Conservation (phyloP, 306 rosid species). For the Geum urbanum region DNA sequence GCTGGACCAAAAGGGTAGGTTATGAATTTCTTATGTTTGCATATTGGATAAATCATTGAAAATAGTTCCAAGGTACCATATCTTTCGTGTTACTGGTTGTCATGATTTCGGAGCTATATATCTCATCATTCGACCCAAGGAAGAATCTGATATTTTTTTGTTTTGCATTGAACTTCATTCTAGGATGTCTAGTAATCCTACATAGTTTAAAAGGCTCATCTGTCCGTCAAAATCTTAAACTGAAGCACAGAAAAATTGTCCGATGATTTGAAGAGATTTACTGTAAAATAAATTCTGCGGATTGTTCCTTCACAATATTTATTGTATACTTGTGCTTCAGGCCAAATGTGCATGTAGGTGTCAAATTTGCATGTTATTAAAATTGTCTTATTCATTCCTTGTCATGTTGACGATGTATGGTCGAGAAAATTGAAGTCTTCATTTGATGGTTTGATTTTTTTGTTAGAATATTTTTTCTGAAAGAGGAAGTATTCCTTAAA, state of each 20-base stretch:
- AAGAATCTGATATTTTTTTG: no score
- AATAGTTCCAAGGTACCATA: neutral
- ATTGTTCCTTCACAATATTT: neutral
- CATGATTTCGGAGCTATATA: neutral
- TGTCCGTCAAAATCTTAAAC: no score
- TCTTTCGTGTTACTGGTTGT: neutral
- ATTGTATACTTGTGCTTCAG: neutral
- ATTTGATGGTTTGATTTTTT: no score
- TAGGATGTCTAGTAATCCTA: no score
- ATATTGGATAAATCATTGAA: conserved; percentile 7
- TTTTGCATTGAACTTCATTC: no score
- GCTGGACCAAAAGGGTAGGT: conserved; percentile 92
- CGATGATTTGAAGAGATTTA: no score
- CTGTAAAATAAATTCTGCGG: no score
- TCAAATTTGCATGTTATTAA: conserved; percentile 1
- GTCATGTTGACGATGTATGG: neutral
- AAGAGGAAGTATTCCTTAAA: no score
- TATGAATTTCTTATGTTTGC: conserved; percentile 21
- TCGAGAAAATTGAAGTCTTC: neutral
- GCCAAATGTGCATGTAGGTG: neutral
- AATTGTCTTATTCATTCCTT: neutral
- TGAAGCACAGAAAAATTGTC: no score
- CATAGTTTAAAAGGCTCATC: no score
- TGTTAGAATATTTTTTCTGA: neutral
- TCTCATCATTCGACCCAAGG: neutral